phyloP scores from a whole-genome alignment of 352 stramenopile genomes.

The Phytopythium litorale region DNA sequence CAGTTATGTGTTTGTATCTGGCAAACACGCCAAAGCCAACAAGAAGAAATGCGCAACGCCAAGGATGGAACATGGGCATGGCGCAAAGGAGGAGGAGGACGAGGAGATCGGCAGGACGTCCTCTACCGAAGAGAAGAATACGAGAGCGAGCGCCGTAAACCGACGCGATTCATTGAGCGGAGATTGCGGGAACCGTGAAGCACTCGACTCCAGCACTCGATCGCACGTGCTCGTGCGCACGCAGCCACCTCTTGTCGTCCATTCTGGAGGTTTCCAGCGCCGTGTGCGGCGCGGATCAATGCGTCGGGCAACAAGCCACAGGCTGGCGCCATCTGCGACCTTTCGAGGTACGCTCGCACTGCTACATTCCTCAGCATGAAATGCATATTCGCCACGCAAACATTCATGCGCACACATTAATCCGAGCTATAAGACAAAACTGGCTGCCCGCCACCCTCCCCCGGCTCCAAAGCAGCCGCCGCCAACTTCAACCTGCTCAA shows the following conservation, averaged over 20 bases:
- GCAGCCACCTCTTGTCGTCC: neutral
- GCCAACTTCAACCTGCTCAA: conserved; percentile 2
- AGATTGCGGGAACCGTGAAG: neutral
- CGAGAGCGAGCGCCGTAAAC: neutral
- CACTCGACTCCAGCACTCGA: neutral
- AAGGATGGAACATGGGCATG: neutral
- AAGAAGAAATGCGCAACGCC: neutral
- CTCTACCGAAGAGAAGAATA: neutral
- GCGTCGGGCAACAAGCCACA: neutral
- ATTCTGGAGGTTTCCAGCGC: neutral
- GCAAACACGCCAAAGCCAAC: neutral
- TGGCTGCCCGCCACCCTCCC: neutral
- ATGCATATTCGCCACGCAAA: neutral
- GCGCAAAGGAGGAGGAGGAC: neutral
- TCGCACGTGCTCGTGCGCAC: neutral
- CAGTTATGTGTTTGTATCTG: neutral
- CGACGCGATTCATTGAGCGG: neutral
- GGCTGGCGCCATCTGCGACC: conserved; percentile 2
- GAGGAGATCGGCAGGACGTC: neutral
- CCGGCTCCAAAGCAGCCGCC: neutral
- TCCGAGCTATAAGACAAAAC: neutral
- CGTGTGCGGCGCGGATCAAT: neutral
- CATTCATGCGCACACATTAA: neutral
- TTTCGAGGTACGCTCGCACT: neutral
- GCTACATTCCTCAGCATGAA: neutral